Evolutionary conservation across 176 grass and related monocot species (phyloP).

Genomic region (Ampelocalamus luodianensis): DNA sequence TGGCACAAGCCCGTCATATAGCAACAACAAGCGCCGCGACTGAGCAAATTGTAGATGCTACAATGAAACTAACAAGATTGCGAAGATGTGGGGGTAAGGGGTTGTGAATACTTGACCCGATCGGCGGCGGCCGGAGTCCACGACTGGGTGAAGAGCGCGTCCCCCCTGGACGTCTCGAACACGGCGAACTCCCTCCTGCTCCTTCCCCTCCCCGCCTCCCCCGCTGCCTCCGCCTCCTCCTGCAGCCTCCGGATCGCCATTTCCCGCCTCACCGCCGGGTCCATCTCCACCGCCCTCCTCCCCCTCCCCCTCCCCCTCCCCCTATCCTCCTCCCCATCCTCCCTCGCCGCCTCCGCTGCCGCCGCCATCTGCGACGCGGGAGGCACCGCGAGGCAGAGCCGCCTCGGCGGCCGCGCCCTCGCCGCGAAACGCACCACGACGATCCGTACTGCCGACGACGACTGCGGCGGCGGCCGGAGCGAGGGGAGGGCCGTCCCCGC

Average conservation of each 20-base stretch:
- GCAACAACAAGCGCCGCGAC: slow-evolving; percentile 4
- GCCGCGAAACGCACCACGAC: neutral
- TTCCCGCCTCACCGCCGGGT: slow-evolving; percentile 60
- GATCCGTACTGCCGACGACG: slow-evolving; percentile 5
- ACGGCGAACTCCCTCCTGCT: slow-evolving; percentile 68
- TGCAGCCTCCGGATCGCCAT: slow-evolving; percentile 57
- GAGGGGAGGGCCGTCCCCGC: neutral
- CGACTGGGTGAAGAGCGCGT: slow-evolving; percentile 86
- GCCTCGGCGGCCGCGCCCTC: neutral
- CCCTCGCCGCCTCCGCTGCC: neutral
- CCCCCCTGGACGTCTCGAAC: slow-evolving; percentile 67
- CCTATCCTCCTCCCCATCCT: slow-evolving; percentile 11
- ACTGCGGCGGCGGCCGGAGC: neutral
- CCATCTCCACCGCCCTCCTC: slow-evolving; percentile 53
- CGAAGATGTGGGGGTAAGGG: neutral
- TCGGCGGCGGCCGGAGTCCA: slow-evolving; percentile 67
- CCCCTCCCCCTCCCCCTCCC: slow-evolving; percentile 25
- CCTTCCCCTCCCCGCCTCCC: slow-evolving; percentile 40
- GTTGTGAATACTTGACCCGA: slow-evolving; percentile 43
- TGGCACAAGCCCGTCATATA: neutral
- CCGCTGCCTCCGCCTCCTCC: slow-evolving; percentile 55
- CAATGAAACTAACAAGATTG: neutral
- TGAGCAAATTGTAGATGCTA: neutral
- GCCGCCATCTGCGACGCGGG: slow-evolving; percentile 48
- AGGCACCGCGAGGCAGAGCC: slow-evolving; percentile 38